These are phyloP conservation scores for Salvia miltiorrhiza DNA, from an alignment of 257 asterid species.

Conservation along the genomic window DNA sequence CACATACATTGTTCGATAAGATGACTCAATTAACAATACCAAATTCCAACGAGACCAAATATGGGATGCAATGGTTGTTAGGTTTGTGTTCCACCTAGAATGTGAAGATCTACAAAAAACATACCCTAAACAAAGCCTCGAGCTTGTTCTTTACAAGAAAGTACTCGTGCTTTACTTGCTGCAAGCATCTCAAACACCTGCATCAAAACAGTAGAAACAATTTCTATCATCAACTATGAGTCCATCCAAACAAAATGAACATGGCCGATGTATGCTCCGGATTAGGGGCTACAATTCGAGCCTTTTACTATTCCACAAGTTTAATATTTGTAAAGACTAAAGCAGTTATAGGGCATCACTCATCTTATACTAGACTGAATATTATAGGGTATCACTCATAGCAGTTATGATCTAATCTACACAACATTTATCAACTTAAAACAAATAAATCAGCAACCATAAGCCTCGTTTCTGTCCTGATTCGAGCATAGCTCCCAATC, in stretches of 20 bases:
- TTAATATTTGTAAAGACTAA: background rate
- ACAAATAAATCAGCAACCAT: background rate
- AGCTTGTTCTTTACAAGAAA: conserved; percentile 65
- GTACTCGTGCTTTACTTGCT: conserved; percentile 61
- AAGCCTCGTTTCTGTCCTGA: background rate
- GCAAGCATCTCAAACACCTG: conserved; percentile 74
- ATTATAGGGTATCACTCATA: background rate
- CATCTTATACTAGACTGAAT: background rate
- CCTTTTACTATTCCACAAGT: background rate
- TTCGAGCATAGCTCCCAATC: background rate
- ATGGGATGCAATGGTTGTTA: background rate
- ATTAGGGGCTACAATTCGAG: background rate
- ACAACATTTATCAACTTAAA: background rate
- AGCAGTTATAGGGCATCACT: background rate
- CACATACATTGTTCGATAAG: background rate
- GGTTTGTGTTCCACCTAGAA: background rate
- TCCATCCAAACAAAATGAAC: background rate
- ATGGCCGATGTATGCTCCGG: background rate
- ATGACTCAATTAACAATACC: background rate
- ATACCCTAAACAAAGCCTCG: conserved; percentile 69
- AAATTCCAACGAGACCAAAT: background rate
- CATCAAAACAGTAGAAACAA: background rate
- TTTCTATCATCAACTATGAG: background rate
- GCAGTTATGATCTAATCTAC: background rate
- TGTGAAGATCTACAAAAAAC: background rate